Percentiles rank a stretch among this genome's conserved stretches.
These are phyloP conservation scores for Eucalyptus shirleyi DNA, from an alignment of 345 rosid species.

Conservation along the genomic window DNA sequence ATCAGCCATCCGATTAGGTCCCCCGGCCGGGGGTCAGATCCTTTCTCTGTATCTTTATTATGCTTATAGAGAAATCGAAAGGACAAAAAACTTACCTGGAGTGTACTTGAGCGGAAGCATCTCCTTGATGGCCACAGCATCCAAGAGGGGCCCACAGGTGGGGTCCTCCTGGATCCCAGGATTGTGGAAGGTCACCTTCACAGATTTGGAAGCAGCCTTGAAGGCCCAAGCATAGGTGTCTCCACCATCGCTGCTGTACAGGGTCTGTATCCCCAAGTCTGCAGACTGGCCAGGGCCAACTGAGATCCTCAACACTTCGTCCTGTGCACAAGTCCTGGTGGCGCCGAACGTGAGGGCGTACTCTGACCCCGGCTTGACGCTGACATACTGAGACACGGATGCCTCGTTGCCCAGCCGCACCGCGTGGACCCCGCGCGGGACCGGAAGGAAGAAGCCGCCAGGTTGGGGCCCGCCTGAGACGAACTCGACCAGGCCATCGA, in stretches of 20 bases:
- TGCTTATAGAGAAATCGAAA: neutral
- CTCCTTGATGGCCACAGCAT: slow-evolving; percentile 76
- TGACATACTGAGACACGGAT: slow-evolving; percentile 49
- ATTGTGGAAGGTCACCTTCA: slow-evolving; percentile 59
- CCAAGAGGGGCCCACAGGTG: slow-evolving; percentile 76
- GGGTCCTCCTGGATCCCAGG: slow-evolving; percentile 82
- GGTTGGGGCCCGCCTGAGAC: slow-evolving; percentile 83
- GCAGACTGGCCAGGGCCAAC: slow-evolving; percentile 36
- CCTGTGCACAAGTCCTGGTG: slow-evolving; percentile 77
- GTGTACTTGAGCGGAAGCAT: slow-evolving; percentile 25
- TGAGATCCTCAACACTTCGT: slow-evolving; percentile 42
- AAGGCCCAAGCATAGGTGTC: slow-evolving; percentile 81
- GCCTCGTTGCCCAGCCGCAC: slow-evolving; percentile 77
- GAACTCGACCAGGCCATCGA: slow-evolving; percentile 54
- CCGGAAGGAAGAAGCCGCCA: slow-evolving; percentile 51
- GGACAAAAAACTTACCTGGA: slow-evolving; percentile 15
- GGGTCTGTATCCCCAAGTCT: slow-evolving; percentile 54
- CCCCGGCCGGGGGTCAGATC: neutral
- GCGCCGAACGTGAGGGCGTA: slow-evolving; percentile 74
- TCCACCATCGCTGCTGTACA: slow-evolving; percentile 70
- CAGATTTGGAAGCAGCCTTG: slow-evolving; percentile 26
- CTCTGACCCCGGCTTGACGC: slow-evolving; percentile 18
- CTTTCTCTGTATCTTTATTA: neutral
- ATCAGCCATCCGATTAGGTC: neutral
- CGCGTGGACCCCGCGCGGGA: slow-evolving; percentile 77